Percentiles rank a stretch among this genome's conserved stretches.
Evolutionary conservation across 768 basidiomycete genomes (phyloP).

Genomic region (Kwoniella sp.): DNA sequence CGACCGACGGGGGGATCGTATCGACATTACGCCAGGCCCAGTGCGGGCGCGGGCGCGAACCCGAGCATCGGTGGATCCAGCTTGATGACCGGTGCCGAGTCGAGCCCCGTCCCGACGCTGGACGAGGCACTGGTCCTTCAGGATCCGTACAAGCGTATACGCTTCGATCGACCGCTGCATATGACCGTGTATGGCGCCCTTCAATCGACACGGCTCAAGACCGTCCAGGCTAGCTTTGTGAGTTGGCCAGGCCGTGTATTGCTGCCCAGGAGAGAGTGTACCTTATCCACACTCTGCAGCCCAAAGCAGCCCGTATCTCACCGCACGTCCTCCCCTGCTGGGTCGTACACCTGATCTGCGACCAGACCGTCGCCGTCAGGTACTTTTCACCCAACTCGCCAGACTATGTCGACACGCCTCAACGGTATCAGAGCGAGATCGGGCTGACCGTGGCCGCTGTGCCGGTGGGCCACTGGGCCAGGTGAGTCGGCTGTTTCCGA

Average conservation of each 20-base stretch:
- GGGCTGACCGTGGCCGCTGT: slow-evolving; percentile 16
- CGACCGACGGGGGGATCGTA: too few relatives aligned
- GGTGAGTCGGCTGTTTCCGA: too few relatives aligned
- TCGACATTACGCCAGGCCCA: too few relatives aligned
- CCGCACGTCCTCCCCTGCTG: slow-evolving; percentile 15
- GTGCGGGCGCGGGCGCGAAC: too few relatives aligned
- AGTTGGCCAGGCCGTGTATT: not conserved
- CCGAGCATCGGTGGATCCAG: too few relatives aligned
- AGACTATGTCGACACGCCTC: not conserved
- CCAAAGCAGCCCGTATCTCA: not conserved
- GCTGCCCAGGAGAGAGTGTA: too few relatives aligned
- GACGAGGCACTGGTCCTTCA: slow-evolving; percentile 12
- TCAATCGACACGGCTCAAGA: too few relatives aligned
- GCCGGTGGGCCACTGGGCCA: slow-evolving; percentile 12
- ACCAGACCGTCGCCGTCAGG: slow-evolving; percentile 1
- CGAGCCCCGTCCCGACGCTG: too few relatives aligned
- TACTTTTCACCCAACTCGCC: not conserved
- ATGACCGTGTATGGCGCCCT: not conserved
- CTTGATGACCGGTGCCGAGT: too few relatives aligned
- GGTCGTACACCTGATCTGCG: slow-evolving; percentile 9
- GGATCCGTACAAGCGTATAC: slow-evolving; percentile 20
- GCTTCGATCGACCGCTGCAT: slow-evolving; percentile 8
- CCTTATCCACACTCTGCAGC: too few relatives aligned
- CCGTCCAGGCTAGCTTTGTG: not conserved
- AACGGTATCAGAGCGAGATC: slow-evolving; percentile 6